These are phyloP conservation scores for Ustanciosporium gigantosporum DNA, from an alignment of 1,284 basidiomycete species.

Conservation along the genomic window DNA sequence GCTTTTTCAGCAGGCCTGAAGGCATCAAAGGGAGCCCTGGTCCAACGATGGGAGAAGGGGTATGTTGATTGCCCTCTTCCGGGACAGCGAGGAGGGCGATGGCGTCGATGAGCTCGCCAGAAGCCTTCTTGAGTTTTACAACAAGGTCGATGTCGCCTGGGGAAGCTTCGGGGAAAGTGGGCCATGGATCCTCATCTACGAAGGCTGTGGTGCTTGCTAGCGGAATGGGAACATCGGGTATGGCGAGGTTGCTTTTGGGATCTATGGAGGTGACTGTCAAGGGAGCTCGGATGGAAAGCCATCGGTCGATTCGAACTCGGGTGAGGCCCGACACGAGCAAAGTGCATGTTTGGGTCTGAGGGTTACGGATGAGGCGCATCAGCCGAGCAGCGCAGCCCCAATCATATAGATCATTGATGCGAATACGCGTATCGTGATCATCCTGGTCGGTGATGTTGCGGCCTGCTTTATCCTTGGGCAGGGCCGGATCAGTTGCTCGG, in stretches of 20 bases:
- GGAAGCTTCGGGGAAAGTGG: constrained; percentile 30
- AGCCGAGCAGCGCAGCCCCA: constrained; percentile 58
- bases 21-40: constrained; percentile 54
- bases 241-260: constrained; percentile 42
- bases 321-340: constrained; percentile 53
- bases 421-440: constrained; percentile 33
- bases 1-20: constrained; percentile 41
- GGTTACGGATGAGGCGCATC: constrained; percentile 54
- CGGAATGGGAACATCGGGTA: constrained; percentile 51
- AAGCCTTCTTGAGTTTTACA: constrained; percentile 37
- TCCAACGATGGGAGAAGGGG: constrained; percentile 27
- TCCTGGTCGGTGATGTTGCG: constrained; percentile 25
- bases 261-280: constrained; percentile 51
- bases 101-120: constrained; percentile 45
- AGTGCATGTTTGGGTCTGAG: constrained; percentile 53
- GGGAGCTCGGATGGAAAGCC: constrained; percentile 51
- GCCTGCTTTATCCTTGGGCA: constrained; percentile 13
- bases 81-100: constrained; percentile 35
- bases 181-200: constrained; percentile 40
- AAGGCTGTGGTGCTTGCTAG: constrained; percentile 49
- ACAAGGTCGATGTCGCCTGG: constrained; percentile 39
- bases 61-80: constrained; percentile 7
- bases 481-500: constrained; percentile 29
- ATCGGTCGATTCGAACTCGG: constrained; percentile 52
- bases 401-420: constrained; percentile 46